Conservation (phyloP, 345 rosid genomes). For the Melaleuca alternifolia region DNA sequence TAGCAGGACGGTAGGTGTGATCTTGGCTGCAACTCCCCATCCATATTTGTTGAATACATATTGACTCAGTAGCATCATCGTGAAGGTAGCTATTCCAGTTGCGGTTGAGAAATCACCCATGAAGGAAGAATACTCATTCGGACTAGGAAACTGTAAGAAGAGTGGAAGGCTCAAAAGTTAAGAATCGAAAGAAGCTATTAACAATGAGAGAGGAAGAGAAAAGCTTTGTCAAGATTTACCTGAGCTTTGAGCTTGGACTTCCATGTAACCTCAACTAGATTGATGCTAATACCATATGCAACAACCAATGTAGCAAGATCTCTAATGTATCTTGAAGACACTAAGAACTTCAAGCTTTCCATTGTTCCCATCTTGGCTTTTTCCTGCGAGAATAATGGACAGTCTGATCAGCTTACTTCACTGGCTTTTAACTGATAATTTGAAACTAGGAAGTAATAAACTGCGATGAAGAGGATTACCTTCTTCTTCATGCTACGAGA, state of each 20-base stretch:
- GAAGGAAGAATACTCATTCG: constrained; percentile 90
- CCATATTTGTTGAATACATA: constrained; percentile 76
- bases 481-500: constrained; percentile 96
- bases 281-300: constrained; percentile 96
- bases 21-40: constrained; percentile 94
- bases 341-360: constrained; percentile 97
- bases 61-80: constrained; percentile 94
- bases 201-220: not conserved
- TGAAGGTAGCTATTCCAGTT: constrained; percentile 91
- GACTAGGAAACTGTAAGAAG: constrained; percentile 75
- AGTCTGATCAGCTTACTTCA: not conserved
- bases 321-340: constrained; percentile 77
- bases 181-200: not conserved
- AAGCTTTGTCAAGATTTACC: constrained; percentile 23
- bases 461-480: constrained; percentile 26
- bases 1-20: constrained; percentile 85
- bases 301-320: constrained; percentile 95
- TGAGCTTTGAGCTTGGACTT: constrained; percentile 98
- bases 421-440: not conserved
- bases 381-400: constrained; percentile 32
- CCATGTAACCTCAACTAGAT: constrained; percentile 98
- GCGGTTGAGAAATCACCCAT: constrained; percentile 99
- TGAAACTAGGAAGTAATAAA: not conserved
- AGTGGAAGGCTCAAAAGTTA: not conserved
- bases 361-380: constrained; percentile 88